These are phyloP conservation scores for Brettanomyces sp. DNA, from an alignment of 805 yeast genomes.

Conservation along the genomic window DNA sequence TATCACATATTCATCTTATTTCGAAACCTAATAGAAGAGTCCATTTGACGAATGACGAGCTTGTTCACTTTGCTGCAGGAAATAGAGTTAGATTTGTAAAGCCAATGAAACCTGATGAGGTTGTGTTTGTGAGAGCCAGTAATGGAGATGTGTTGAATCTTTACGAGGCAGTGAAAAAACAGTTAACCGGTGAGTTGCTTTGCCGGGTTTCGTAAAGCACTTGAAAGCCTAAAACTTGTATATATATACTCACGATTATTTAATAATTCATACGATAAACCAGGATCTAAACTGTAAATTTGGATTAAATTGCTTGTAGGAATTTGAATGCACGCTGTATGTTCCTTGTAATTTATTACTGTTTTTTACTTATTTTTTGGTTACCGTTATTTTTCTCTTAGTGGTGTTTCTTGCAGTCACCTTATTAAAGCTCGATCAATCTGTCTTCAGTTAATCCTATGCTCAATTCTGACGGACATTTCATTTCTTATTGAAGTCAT, in stretches of 20 bases:
- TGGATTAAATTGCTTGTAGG: neutral
- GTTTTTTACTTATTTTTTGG: too few relatives aligned
- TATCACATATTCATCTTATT: constrained; percentile 60
- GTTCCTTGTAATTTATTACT: too few relatives aligned
- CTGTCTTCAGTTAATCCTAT: too few relatives aligned
- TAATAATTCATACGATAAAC: neutral
- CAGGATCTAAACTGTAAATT: neutral
- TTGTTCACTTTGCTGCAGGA: constrained; percentile 70
- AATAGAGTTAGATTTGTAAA: constrained; percentile 61
- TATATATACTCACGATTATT: neutral
- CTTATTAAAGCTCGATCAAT: too few relatives aligned
- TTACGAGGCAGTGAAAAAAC: constrained; percentile 75
- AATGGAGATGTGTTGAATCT: constrained; percentile 54
- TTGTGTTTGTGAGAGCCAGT: constrained; percentile 53
- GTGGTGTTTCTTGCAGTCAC: too few relatives aligned
- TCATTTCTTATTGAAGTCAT: too few relatives aligned
- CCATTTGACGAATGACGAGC: constrained; percentile 49
- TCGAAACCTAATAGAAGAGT: constrained; percentile 82
- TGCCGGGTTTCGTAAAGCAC: constrained; percentile 46
- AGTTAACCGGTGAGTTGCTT: constrained; percentile 66
- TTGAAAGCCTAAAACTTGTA: neutral
- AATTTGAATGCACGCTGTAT: neutral
- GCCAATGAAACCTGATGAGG: constrained; percentile 86
- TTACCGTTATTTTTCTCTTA: too few relatives aligned
- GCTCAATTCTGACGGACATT: too few relatives aligned